phyloP scores from a whole-genome alignment of 75 land plant species.

The Selaginella tamariscina region DNA sequence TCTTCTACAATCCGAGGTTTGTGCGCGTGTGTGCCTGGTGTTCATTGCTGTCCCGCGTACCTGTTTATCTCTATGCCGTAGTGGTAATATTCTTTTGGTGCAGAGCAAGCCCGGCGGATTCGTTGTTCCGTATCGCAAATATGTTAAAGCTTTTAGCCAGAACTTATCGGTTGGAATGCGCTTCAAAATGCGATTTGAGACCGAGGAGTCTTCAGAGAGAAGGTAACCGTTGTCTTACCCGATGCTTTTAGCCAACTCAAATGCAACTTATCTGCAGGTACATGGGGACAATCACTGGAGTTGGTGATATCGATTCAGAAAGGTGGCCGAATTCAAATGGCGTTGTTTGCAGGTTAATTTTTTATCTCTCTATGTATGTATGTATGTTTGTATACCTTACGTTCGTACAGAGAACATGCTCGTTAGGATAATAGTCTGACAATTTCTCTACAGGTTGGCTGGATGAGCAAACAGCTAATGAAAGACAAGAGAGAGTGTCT shows the following conservation, averaged over 20 bases:
- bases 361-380: neutral
- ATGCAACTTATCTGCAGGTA: neutral
- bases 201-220: constrained; percentile 76
- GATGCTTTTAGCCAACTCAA: no score
- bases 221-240: constrained; percentile 28
- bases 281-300: constrained; percentile 11
- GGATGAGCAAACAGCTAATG: constrained; percentile 7
- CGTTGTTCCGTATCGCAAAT: constrained; percentile 48
- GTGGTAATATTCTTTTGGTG: neutral
- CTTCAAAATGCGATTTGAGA: constrained; percentile 77
- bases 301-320: neutral
- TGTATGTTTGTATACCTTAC: no score
- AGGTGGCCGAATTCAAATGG: constrained; percentile 4
- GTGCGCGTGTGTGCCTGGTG: no score
- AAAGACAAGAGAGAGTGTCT: constrained; percentile 5
- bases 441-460: constrained; percentile 15
- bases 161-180: constrained; percentile 64
- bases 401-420: no score
- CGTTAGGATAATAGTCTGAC: no score
- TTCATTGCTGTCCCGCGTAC: no score
- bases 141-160: constrained; percentile 39
- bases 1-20: constrained; percentile 79
- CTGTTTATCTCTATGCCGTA: neutral
- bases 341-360: neutral
- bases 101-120: constrained; percentile 70